A percentile compares a stretch with the other conserved stretches of the same genome.
These are phyloP conservation scores for Aspergillus versicolor DNA, from an alignment of 2,329 filamentous ascomycete genomes.

Conservation along the genomic window DNA sequence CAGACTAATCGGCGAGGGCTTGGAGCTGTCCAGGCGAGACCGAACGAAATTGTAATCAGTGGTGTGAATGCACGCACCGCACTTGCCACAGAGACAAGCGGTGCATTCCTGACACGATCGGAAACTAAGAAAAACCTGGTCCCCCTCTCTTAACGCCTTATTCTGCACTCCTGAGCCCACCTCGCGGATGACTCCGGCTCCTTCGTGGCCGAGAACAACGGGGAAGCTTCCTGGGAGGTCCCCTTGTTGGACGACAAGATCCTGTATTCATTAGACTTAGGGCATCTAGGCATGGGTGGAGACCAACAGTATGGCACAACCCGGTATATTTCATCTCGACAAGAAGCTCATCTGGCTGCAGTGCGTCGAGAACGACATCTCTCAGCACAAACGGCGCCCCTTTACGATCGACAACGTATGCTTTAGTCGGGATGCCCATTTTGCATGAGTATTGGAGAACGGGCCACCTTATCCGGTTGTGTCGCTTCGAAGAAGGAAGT, in stretches of 20 bases:
- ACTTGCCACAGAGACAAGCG: constrained; percentile 19
- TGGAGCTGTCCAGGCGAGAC: constrained; percentile 16
- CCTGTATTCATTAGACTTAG: constrained; percentile 13
- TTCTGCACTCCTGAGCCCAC: background rate
- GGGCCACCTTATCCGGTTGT: no score
- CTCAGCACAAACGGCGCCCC: constrained; percentile 15
- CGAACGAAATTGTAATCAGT: constrained; percentile 27
- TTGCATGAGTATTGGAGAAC: background rate
- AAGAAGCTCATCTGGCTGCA: constrained; percentile 30
- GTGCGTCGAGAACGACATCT: constrained; percentile 29
- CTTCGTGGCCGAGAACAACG: constrained; percentile 28
- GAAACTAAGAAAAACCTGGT: constrained; percentile 31
- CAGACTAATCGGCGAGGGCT: constrained; percentile 22
- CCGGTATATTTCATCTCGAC: constrained; percentile 39
- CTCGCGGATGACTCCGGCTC: constrained; percentile 12
- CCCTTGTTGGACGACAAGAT: constrained; percentile 26
- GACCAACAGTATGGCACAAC: constrained; percentile 32
- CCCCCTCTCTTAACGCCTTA: constrained; percentile 22
- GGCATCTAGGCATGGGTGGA: background rate
- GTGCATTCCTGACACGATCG: constrained; percentile 23
- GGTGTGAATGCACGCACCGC: constrained; percentile 22
- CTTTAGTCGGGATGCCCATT: background rate
- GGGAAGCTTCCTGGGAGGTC: constrained; percentile 25
- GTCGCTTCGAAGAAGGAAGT: no score
- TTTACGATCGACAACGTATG: constrained; percentile 4